These are phyloP conservation scores for Aureobasidium zeae DNA, from an alignment of 2,329 filamentous ascomycete species.

Conservation along the genomic window DNA sequence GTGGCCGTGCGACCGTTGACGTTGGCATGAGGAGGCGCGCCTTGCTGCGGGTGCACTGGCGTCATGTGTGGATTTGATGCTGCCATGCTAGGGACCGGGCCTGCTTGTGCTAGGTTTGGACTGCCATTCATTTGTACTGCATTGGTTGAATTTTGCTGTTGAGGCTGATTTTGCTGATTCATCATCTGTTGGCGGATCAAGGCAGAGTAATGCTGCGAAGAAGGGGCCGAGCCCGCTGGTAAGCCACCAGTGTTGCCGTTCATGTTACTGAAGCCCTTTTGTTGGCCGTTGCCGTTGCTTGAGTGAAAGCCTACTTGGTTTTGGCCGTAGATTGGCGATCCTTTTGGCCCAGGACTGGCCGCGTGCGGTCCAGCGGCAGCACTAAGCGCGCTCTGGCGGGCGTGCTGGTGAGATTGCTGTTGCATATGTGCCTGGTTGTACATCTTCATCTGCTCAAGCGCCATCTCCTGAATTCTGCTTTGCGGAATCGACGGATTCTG, in stretches of 20 bases:
- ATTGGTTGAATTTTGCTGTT: background rate
- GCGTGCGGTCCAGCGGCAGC: constrained; percentile 28
- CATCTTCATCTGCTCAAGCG: constrained; percentile 43
- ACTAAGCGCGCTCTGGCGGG: constrained; percentile 31
- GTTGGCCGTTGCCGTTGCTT: constrained; percentile 15
- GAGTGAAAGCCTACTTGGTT: constrained; percentile 17
- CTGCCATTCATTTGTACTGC: constrained; percentile 20
- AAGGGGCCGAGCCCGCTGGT: constrained; percentile 16
- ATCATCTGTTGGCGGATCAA: constrained; percentile 25
- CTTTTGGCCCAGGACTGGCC: constrained; percentile 7
- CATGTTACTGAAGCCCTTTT: constrained; percentile 11
- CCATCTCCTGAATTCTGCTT: constrained; percentile 47
- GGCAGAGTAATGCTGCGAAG: constrained; percentile 24
- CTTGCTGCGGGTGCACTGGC: constrained; percentile 4
- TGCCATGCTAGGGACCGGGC: constrained; percentile 18
- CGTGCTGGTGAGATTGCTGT: constrained; percentile 23
- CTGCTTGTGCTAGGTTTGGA: constrained; percentile 20
- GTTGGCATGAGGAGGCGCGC: constrained; percentile 19
- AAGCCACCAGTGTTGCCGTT: constrained; percentile 17
- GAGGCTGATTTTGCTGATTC: constrained; percentile 19
- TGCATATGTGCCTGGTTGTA: constrained; percentile 12
- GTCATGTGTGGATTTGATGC: constrained; percentile 23
- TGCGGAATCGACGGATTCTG: constrained; percentile 43
- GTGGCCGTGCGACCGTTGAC: constrained; percentile 23
- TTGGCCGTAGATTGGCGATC: constrained; percentile 15